Base-by-base conservation (phyloP, 192 early-diverging fungal species). In the Dissophora ornata region DNA sequence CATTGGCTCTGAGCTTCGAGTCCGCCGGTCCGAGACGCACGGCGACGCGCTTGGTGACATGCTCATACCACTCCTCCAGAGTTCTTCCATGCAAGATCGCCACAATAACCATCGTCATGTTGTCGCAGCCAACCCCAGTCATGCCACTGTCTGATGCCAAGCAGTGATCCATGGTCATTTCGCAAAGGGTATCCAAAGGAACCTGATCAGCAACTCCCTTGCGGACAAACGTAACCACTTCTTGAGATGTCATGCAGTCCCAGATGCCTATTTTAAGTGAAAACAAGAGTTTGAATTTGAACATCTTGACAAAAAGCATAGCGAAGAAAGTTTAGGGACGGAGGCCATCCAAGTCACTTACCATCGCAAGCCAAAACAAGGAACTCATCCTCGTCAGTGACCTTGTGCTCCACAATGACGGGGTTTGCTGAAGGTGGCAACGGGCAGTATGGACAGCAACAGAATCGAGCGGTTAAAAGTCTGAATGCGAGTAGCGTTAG, bases 331-430 rank as follows among this genome's bases (percentile, higher is more conserved):
- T n/a, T n/a, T n/a, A n/a, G n/a, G n/a, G n/a, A n/a, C n/a, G n/a
- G n/a, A n/a, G n/a, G n/a, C n/a, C n/a, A n/a, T n/a, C n/a, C n/a
- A n/a, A n/a, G n/a, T 45, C 9, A n/a, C n/a, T 9, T 82, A 92
- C 94, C 97, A 81, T 99, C 98, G 81, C 98, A 99, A 2, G 97
- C 98, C 42, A 99, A 44, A 7, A 98, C 94, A 53, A 99, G 64
- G 70, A 98, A 98, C 79, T 99, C 97, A 50, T 96, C 91, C 10
- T 89, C 85, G 13, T 88, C 86, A 8, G 66, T 80, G 4, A 93
- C 65, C 46, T 79, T 71, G 18, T 85, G 80, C 62, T 87, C 84
- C 47, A 85, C 83, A 46, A 98, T 91, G 51, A 97, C 98, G 46
- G 98, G 98, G 65, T 91, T 74, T 32, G 93, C 92, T 86, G 34